Base-by-base conservation (phyloP, 2,329 filamentous ascomycete genomes). In the Plectosphaerella sp. region DNA sequence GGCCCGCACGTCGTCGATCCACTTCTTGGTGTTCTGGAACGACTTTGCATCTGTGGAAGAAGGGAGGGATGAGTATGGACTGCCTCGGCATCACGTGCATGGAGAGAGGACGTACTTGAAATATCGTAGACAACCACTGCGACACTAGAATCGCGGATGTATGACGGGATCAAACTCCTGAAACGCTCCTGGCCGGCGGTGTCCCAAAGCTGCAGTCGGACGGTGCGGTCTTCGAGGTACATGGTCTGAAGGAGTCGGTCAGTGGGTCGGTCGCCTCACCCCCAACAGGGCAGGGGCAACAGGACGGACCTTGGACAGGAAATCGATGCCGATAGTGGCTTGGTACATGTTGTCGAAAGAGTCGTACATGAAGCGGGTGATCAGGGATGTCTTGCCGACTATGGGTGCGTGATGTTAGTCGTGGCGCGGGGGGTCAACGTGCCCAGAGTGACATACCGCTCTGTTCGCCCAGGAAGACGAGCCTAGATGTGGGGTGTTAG, bases 301-400 rank as follows among this genome's bases (percentile, higher is more conserved):
- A 56, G 72, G 18, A 24, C 62, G 69, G 78, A 89, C 91, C 87
- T 99, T 99, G 66, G 92, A 97, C 61, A 99, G 84, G 69, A 99
- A 99, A 75, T 99, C 94, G 76, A 99, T 99, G 67, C 94, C 94
- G 67, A 99, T 97, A 39, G 94, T 99, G 53, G 94, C 94, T 75
- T 99, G 94, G 77, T 99, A 99, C 80, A 93, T 97, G 76, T 96
- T 97, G 79, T 99, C 94, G 79, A 99, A 99, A 47, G 94, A 97
- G 74, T 99, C 94, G 80, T 99, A 99, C 94, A 99, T 99, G 80
- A 99, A 99, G 59, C 94, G 87, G 60, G 94, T 99, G 71, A 99
- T 99, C 64, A 99, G 77, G 57, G 94, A 99, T 33, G 94, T 99
- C 78, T 99, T 99, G 69, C 94, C 94, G 64, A 99, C 94, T 97